These are phyloP conservation scores for Canna indica DNA, from an alignment of 176 grass and related monocot species.

Conservation along the genomic window DNA sequence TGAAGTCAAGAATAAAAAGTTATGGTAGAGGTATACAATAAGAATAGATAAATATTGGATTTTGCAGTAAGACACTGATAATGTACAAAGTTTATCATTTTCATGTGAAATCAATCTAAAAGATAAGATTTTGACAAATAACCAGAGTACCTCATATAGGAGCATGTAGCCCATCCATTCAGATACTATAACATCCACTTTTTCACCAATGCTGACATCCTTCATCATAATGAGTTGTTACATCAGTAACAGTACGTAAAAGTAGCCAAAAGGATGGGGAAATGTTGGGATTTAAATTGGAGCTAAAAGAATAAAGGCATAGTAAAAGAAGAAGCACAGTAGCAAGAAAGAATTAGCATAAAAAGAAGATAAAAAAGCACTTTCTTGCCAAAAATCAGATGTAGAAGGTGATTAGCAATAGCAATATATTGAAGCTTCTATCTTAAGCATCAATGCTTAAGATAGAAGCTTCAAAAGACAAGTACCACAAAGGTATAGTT, in stretches of 20 bases:
- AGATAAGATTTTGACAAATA: neutral
- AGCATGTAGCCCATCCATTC: conserved; percentile 99
- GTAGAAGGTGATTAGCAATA: neutral
- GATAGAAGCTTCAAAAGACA: neutral
- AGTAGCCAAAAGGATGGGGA: neutral
- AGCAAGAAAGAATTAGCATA: neutral
- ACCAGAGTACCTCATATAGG: conserved; percentile 70
- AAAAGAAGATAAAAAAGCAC: neutral
- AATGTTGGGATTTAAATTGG: neutral
- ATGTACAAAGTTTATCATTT: neutral
- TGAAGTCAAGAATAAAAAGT: conserved; percentile 28
- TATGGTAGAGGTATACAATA: neutral
- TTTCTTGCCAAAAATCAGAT: neutral
- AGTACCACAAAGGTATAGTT: neutral
- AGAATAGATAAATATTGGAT: neutral
- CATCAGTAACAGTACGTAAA: neutral
- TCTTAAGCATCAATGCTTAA: neutral
- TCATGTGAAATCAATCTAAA: neutral
- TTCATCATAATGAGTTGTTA: conserved; percentile 19
- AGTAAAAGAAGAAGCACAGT: neutral
- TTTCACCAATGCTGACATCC: conserved; percentile 91
- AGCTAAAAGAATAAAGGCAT: neutral
- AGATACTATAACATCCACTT: conserved; percentile 95
- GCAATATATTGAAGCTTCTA: neutral
- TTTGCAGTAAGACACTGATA: conserved; percentile 5